phyloP scores from a whole-genome alignment of 306 rosid genomes.

The Arachis hypogaea region DNA sequence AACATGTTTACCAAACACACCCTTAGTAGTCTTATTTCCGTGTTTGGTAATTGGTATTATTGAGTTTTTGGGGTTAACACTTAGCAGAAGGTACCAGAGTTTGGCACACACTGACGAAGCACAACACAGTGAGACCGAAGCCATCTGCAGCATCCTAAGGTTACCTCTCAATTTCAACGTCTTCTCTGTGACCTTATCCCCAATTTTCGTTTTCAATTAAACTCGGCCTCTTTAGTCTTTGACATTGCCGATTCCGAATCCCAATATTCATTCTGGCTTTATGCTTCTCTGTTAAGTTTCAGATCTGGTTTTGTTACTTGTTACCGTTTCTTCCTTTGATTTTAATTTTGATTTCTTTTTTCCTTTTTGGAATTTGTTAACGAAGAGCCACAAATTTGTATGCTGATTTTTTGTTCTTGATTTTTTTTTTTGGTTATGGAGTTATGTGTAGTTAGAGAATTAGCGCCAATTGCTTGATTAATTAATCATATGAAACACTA shows the following conservation, averaged over 20 bases:
- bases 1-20: too few relatives aligned
- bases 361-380: neutral
- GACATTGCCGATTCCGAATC: neutral
- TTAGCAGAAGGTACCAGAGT: neutral
- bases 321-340: neutral
- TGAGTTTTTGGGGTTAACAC: neutral
- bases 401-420: neutral
- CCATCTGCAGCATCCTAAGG: neutral
- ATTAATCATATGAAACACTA: too few relatives aligned
- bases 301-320: constrained; percentile 31
- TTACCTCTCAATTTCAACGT: neutral
- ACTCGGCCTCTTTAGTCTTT: neutral
- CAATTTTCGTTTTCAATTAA: constrained; percentile 13
- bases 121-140: neutral
- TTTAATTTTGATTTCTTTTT: neutral
- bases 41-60: neutral
- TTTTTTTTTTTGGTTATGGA: neutral
- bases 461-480: neutral
- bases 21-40: too few relatives aligned
- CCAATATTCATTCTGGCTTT: constrained; percentile 21
- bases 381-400: neutral
- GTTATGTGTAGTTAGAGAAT: neutral
- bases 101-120: neutral
- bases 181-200: neutral
- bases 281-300: constrained; percentile 10